phyloP scores from a whole-genome alignment of 441 rosid species.

The Jatropha multifida region DNA sequence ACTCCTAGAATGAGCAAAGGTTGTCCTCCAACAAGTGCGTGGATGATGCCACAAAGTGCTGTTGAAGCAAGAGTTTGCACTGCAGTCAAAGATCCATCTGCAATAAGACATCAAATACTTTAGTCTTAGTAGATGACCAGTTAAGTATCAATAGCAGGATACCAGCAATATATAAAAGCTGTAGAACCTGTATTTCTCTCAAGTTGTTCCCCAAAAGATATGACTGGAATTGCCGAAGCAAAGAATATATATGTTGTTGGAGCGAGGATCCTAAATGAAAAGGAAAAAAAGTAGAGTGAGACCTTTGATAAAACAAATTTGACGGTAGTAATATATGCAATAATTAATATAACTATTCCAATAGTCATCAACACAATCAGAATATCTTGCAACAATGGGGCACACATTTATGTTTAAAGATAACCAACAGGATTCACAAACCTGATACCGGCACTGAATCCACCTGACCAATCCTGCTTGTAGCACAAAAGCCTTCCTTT shows the following conservation, averaged over 20 bases:
- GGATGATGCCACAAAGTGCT: constrained; percentile 69
- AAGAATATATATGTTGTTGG: constrained; percentile 84
- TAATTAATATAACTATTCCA: constrained; percentile 17
- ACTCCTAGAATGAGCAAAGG: constrained; percentile 82
- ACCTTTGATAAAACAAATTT: constrained; percentile 13
- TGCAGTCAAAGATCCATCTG: constrained; percentile 73
- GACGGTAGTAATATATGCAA: constrained; percentile 2
- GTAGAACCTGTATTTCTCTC: constrained; percentile 59
- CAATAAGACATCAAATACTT: constrained; percentile 17
- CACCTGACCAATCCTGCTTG: constrained; percentile 81
- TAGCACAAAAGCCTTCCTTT: constrained; percentile 69
- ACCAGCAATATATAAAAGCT: constrained; percentile 1
- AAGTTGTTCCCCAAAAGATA: constrained; percentile 80
- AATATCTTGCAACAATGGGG: constrained; percentile 11
- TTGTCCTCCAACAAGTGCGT: constrained; percentile 73
- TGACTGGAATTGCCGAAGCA: constrained; percentile 82
- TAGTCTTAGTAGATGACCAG: constrained; percentile 14
- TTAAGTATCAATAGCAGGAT: constrained; percentile 14
- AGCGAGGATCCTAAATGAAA: constrained; percentile 61
- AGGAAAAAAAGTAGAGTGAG: constrained; percentile 19
- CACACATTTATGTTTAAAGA: constrained; percentile 10
- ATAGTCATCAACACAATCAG: constrained; percentile 1
- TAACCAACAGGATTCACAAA: constrained; percentile 27
- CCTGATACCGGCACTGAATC: constrained; percentile 73
- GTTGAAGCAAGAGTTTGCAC: constrained; percentile 84